Conservation (phyloP, 495 filamentous ascomycete species). For the Oidiodendron maius region DNA sequence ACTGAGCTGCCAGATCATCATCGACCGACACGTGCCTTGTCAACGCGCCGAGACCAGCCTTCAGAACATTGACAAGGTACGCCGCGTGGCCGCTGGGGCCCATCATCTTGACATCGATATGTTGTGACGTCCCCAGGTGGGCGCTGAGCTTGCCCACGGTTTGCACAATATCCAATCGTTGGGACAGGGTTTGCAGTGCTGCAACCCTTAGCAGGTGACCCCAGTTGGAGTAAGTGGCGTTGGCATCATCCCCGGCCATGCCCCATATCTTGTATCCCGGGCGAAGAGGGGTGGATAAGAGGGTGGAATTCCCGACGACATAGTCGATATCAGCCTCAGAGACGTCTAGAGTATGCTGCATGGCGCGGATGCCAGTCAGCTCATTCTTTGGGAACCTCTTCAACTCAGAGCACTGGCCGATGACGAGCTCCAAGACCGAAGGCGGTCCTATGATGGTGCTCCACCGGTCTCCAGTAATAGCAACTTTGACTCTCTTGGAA, state of each 20-base stretch:
- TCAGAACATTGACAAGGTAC: neutral
- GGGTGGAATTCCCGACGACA: neutral
- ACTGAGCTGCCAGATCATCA: neutral
- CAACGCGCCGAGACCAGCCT: neutral
- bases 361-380: neutral
- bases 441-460: conserved; percentile 78
- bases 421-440: conserved; percentile 48
- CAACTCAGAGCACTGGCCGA: conserved; percentile 33
- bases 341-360: neutral
- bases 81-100: neutral
- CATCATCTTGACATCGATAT: conserved; percentile 14
- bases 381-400: neutral
- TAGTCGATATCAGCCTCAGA: neutral
- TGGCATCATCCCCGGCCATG: neutral
- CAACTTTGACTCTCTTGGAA: conserved; percentile 61
- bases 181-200: conserved; percentile 68
- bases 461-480: conserved; percentile 61
- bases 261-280: too few relatives aligned
- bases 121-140: conserved; percentile 22
- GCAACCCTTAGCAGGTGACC: conserved; percentile 36
- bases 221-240: neutral
- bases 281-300: neutral
- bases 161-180: conserved; percentile 55
- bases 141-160: conserved; percentile 44
- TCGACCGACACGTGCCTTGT: neutral